A percentile compares a stretch with the other conserved stretches of the same genome.
phyloP scores from a whole-genome alignment of 371 early-diverging fungal genomes.

The Syncephalastrum sp. region DNA sequence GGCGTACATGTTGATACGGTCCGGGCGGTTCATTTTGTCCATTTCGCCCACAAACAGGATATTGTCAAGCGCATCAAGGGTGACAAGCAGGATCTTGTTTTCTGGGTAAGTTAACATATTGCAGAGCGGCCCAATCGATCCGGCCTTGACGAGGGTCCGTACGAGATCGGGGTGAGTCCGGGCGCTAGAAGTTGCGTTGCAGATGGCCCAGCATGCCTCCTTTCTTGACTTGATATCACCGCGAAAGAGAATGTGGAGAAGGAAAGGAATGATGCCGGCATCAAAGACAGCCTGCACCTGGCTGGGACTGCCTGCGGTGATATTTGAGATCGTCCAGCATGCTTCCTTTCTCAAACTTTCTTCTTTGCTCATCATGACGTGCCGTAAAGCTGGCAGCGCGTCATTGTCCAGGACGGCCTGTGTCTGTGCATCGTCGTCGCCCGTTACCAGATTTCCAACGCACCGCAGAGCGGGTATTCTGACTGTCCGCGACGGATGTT shows the following conservation, averaged over 20 bases:
- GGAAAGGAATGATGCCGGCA: conserved; percentile 86
- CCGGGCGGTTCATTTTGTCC: conserved; percentile 41
- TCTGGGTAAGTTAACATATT: conserved; percentile 75
- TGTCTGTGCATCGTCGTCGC: conserved; percentile 93
- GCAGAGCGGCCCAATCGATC: conserved; percentile 85
- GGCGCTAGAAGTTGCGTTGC: conserved; percentile 91
- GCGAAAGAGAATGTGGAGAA: conserved; percentile 83
- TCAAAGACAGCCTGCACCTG: conserved; percentile 97
- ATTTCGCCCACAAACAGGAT: conserved; percentile 60
- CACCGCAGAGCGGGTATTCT: conserved; percentile 98
- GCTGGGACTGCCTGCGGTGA: conserved; percentile 94
- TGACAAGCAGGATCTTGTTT: conserved; percentile 81
- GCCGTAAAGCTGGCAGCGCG: conserved; percentile 74
- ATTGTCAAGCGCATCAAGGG: conserved; percentile 89
- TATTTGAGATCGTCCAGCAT: conserved; percentile 99
- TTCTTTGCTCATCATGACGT: conserved; percentile 83
- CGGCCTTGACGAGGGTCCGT: conserved; percentile 73
- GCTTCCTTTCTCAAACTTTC: conserved; percentile 98
- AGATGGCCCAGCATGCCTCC: conserved; percentile 94
- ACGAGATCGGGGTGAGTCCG: conserved; percentile 74
- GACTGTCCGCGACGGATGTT: conserved; percentile 80
- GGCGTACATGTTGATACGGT: conserved; percentile 82
- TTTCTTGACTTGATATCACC: conserved; percentile 47
- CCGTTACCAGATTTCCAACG: conserved; percentile 99
- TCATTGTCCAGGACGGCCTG: conserved; percentile 92